Percentiles rank a stretch among this genome's conserved stretches.
These are phyloP conservation scores for Pugionium dolabratum DNA, from an alignment of 345 rosid species.

Conservation along the genomic window DNA sequence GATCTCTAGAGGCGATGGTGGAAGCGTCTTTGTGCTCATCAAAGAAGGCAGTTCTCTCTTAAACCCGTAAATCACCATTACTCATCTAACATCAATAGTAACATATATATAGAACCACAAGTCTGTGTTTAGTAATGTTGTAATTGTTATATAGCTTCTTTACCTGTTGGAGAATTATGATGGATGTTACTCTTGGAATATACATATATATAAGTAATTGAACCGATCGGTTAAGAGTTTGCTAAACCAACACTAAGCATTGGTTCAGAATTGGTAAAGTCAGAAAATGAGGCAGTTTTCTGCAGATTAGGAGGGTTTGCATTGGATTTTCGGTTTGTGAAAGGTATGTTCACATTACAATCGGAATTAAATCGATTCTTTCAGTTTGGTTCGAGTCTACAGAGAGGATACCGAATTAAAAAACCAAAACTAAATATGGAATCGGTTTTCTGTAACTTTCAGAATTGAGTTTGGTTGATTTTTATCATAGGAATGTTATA, in stretches of 20 bases:
- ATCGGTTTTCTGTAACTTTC: constrained; percentile 1
- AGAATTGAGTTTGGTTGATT: not conserved
- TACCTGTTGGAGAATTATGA: constrained; percentile 17
- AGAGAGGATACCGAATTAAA: not conserved
- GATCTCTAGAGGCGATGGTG: constrained; percentile 85
- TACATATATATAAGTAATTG: not conserved
- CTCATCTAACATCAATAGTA: constrained; percentile 2
- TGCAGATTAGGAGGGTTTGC: not conserved
- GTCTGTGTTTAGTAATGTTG: constrained; percentile 22
- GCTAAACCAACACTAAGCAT: not conserved
- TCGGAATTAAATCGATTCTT: not conserved
- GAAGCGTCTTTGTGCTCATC: constrained; percentile 81
- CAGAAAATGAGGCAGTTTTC: too few species aligned
- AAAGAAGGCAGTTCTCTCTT: constrained; percentile 82
- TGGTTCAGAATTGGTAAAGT: not conserved
- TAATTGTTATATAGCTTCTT: constrained; percentile 13
- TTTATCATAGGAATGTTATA: not conserved
- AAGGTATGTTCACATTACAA: not conserved
- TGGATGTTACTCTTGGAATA: constrained; percentile 3
- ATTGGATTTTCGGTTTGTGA: not conserved
- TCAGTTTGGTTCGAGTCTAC: not conserved
- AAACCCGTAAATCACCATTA: constrained; percentile 38
- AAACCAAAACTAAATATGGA: not conserved
- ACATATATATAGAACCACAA: constrained; percentile 16
- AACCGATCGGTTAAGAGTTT: not conserved